Evolutionary conservation across 2,329 filamentous ascomycete species (phyloP).

Genomic region (Pseudogymnoascus sp.): DNA sequence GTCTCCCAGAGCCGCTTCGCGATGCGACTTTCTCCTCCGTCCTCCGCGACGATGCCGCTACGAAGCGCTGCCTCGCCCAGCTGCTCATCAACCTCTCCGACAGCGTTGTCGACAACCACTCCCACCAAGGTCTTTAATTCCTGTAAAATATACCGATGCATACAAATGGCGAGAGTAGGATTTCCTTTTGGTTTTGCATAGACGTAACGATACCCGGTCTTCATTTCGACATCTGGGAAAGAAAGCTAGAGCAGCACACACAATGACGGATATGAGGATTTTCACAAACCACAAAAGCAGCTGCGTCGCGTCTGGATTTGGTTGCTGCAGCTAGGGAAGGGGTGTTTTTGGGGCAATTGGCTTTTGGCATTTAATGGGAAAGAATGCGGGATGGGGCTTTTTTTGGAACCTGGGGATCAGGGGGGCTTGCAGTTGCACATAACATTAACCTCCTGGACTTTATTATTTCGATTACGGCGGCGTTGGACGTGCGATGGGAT

Average conservation of each 20-base stretch:
- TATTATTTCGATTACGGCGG: neutral
- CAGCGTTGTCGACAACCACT: slow-evolving; percentile 51
- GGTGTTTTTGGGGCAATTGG: slow-evolving; percentile 4
- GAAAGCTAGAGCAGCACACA: slow-evolving; percentile 11
- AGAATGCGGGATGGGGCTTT: neutral
- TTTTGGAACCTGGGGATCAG: neutral
- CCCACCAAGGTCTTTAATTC: slow-evolving; percentile 26
- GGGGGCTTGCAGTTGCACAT: slow-evolving; percentile 1
- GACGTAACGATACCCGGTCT: slow-evolving; percentile 28
- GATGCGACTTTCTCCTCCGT: slow-evolving; percentile 97
- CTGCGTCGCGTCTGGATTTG: neutral
- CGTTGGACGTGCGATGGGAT: slow-evolving; percentile 8
- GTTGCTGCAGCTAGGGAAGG: slow-evolving; percentile 4
- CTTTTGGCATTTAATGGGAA: slow-evolving; percentile 3
- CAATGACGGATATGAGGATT: slow-evolving; percentile 7
- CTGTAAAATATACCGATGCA: slow-evolving; percentile 23
- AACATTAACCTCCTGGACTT: slow-evolving; percentile 1
- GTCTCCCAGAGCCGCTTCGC: slow-evolving; percentile 93
- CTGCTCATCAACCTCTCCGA: slow-evolving; percentile 94
- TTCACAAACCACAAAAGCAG: slow-evolving; percentile 7
- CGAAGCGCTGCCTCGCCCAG: slow-evolving; percentile 95
- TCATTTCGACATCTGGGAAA: slow-evolving; percentile 18
- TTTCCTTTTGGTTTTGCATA: slow-evolving; percentile 28
- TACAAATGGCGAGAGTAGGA: slow-evolving; percentile 18
- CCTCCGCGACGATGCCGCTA: slow-evolving; percentile 91